Base-by-base conservation (phyloP, 2,329 filamentous ascomycete species). In the Epichloe glyceriae region DNA sequence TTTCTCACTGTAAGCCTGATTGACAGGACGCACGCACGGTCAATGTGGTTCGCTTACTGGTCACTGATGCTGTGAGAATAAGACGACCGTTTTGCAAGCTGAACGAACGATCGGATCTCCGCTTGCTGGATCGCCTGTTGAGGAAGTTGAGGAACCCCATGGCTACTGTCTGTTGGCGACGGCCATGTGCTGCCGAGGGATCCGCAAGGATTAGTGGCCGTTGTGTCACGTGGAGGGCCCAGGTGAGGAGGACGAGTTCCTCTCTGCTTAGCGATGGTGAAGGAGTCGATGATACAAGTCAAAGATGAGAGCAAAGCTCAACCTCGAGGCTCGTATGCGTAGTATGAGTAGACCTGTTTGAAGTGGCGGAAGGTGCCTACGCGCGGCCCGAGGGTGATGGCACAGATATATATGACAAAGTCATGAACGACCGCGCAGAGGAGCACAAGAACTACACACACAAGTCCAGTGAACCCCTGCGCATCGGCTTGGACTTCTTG, bases 101-200 rank as follows among this genome's bases (percentile, higher is more conserved):
- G 11, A 49, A 33, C 14, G 46, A 49, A 11, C 39, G 44, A 10
- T 50, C 34, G 3, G 48, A 47, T 39, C 5, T 34, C 14, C 34
- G 44, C 7, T 53, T 44, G n/a, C 30, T 43, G 22, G 39, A 40
- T 38, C 51, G 48, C 33, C 41, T 46, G 22, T 43, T 47, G 37
- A 50, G 48, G 35, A 53, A 46, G 44, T 46, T 45, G 5, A 53
- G 17, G 4, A 53, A 48, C 34, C 51, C 51, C 51, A 52, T 52
- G 40, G 40, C 50, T 45, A 3, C 30, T 17, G 37, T 41, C 35
- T 35, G 20, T 33, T 26, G 43, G 45, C 43, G 15, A 30, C 33
- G 43, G 50, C 43, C 50, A 51, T 47, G 14, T 22, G 42, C 38
- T 20, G 33, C 35, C 38, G 14, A 34, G 26, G 17, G 35, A n/a